Conservation (phyloP, 208 protist genomes). For the Plasmodiophora brassicae region DNA sequence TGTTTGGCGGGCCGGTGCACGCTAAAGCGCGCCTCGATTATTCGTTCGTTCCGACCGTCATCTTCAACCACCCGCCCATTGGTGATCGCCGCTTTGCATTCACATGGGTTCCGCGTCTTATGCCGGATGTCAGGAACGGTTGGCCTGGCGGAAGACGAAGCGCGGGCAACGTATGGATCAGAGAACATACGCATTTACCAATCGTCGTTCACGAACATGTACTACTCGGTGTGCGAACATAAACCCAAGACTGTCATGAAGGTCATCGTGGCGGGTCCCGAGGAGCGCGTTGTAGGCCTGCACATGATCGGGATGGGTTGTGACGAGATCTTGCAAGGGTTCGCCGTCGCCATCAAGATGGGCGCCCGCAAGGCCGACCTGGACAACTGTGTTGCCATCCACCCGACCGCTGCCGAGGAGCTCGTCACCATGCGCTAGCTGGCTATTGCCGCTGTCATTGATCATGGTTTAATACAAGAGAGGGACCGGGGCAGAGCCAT, state of each 20-base stretch:
- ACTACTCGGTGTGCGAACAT: slow-evolving; percentile 5
- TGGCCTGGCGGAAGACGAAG: neutral
- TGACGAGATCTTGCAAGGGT: slow-evolving; percentile 78
- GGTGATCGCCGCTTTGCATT: slow-evolving; percentile 47
- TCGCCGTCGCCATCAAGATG: slow-evolving; percentile 65
- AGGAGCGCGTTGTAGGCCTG: slow-evolving; percentile 70
- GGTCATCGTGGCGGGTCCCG: neutral
- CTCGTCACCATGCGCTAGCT: slow-evolving; percentile 60
- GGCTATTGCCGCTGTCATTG: no score
- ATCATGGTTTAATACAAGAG: no score
- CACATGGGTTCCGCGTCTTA: neutral
- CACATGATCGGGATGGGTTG: slow-evolving; percentile 76
- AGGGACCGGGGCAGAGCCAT: no score
- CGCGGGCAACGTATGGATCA: neutral
- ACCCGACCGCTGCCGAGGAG: slow-evolving; percentile 67
- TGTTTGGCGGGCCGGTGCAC: slow-evolving; percentile 53
- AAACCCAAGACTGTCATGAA: slow-evolving; percentile 32
- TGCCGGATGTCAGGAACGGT: neutral
- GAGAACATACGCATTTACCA: neutral
- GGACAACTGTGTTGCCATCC: slow-evolving; percentile 52
- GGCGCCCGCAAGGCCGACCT: slow-evolving; percentile 50
- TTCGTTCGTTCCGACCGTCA: slow-evolving; percentile 59
- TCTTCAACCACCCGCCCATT: slow-evolving; percentile 71
- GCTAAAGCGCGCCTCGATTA: slow-evolving; percentile 56
- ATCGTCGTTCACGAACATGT: neutral